Evolutionary conservation across 352 stramenopile species (phyloP).

Genomic region (Pythium aristosporum): DNA sequence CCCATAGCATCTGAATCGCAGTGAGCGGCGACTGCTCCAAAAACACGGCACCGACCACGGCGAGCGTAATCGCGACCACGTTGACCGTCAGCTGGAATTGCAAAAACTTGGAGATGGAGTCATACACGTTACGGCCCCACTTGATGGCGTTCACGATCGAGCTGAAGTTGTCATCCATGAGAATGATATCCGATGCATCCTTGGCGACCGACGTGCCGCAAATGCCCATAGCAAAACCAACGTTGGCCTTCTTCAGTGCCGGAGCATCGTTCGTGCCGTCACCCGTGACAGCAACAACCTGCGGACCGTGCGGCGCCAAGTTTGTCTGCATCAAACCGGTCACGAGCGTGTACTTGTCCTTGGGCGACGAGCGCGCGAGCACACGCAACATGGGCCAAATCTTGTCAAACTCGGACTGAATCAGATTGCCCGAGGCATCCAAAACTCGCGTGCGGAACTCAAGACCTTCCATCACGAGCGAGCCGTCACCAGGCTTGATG

Average conservation of each 20-base stretch:
- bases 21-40: constrained; percentile 87
- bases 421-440: constrained; percentile 70
- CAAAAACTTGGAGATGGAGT: constrained; percentile 97
- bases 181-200: constrained; percentile 70
- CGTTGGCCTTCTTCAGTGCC: constrained; percentile 64
- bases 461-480: constrained; percentile 88
- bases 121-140: constrained; percentile 80
- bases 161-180: constrained; percentile 98
- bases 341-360: constrained; percentile 97
- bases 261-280: constrained; percentile 84
- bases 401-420: constrained; percentile 89
- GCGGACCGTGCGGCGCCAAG: constrained; percentile 63
- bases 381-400: constrained; percentile 92
- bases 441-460: constrained; percentile 86
- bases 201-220: constrained; percentile 52
- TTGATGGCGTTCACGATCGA: constrained; percentile 55
- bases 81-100: constrained; percentile 99
- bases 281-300: constrained; percentile 79
- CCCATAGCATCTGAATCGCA: constrained; percentile 97
- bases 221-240: constrained; percentile 82
- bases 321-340: constrained; percentile 90
- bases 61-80: constrained; percentile 93
- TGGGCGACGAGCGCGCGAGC: constrained; percentile 93
- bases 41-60: constrained; percentile 89
- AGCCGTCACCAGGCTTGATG: constrained; percentile 83